Conservation (phyloP, 2,329 filamentous ascomycete species). For the Penicillium brasilianum region DNA sequence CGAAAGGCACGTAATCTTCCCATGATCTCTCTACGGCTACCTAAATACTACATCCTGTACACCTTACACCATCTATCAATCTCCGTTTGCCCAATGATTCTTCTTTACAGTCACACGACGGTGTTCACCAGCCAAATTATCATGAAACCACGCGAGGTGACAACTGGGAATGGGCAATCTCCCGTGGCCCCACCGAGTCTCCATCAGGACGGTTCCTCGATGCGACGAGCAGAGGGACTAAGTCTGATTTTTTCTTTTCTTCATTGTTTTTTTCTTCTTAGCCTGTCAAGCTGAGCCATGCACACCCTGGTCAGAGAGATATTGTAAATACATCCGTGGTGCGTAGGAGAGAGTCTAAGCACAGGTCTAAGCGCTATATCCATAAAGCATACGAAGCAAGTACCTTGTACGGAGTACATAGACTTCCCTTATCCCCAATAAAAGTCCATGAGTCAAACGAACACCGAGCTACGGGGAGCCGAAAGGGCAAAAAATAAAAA, state of each 20-base stretch:
- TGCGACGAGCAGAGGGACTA: slow-evolving; percentile 26
- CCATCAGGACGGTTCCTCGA: slow-evolving; percentile 30
- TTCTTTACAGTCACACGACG: slow-evolving; percentile 10
- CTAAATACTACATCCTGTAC: neutral
- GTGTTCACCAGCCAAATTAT: slow-evolving; percentile 18
- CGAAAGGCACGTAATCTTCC: slow-evolving; percentile 6
- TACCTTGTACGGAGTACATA: neutral
- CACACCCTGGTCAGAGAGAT: neutral
- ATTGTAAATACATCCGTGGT: neutral
- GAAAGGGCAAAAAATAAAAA: neutral
- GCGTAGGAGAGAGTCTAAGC: slow-evolving; percentile 5
- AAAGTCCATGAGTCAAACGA: slow-evolving; percentile 8
- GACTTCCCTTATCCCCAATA: neutral
- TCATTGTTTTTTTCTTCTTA: slow-evolving; percentile 4
- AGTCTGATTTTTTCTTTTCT: slow-evolving; percentile 6
- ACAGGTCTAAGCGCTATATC: neutral
- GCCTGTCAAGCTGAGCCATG: slow-evolving; percentile 9
- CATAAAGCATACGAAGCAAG: neutral
- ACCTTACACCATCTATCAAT: neutral
- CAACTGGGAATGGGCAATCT: slow-evolving; percentile 34
- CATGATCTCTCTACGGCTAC: neutral
- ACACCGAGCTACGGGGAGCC: neutral
- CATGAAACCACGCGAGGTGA: slow-evolving; percentile 34
- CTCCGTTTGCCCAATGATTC: slow-evolving; percentile 15
- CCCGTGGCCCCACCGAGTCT: slow-evolving; percentile 33